phyloP scores from a whole-genome alignment of 352 stramenopile genomes.

The Pythium aquatile region DNA sequence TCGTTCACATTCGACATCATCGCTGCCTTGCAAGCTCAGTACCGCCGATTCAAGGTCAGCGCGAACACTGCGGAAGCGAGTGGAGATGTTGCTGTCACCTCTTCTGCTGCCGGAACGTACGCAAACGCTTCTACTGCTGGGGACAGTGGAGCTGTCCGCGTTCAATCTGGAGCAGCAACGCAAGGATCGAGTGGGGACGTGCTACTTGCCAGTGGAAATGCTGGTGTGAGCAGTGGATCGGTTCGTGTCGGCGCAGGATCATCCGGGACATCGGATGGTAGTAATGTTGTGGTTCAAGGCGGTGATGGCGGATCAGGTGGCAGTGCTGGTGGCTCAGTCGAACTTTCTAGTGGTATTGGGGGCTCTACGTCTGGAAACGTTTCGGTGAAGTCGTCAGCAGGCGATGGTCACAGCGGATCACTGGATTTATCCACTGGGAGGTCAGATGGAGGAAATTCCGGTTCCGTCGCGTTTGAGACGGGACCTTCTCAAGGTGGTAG shows the following conservation, averaged over 20 bases:
- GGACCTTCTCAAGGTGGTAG: background rate
- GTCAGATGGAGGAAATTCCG: background rate
- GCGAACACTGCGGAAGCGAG: slow-evolving; percentile 44
- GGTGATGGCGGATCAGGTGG: background rate
- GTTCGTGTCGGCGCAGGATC: background rate
- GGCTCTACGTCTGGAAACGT: slow-evolving; percentile 1
- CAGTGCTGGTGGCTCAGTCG: slow-evolving; percentile 3
- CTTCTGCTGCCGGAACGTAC: slow-evolving; percentile 42
- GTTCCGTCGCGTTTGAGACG: background rate
- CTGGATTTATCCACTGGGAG: slow-evolving; percentile 1
- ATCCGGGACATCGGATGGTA: background rate
- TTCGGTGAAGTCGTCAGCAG: background rate
- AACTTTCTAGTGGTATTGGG: slow-evolving; percentile 10
- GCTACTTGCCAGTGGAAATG: slow-evolving; percentile 21
- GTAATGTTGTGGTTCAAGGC: background rate
- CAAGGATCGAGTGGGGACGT: slow-evolving; percentile 26
- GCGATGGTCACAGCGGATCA: background rate
- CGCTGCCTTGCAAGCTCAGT: slow-evolving; percentile 85
- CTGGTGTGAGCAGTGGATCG: background rate
- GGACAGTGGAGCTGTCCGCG: slow-evolving; percentile 33
- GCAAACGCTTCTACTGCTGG: slow-evolving; percentile 34
- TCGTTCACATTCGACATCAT: slow-evolving; percentile 90
- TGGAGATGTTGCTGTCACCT: slow-evolving; percentile 45
- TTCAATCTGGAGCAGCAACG: slow-evolving; percentile 41
- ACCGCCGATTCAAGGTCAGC: slow-evolving; percentile 62